These are phyloP conservation scores for Toxicodendron radicans DNA, from an alignment of 345 rosid genomes.

Conservation along the genomic window DNA sequence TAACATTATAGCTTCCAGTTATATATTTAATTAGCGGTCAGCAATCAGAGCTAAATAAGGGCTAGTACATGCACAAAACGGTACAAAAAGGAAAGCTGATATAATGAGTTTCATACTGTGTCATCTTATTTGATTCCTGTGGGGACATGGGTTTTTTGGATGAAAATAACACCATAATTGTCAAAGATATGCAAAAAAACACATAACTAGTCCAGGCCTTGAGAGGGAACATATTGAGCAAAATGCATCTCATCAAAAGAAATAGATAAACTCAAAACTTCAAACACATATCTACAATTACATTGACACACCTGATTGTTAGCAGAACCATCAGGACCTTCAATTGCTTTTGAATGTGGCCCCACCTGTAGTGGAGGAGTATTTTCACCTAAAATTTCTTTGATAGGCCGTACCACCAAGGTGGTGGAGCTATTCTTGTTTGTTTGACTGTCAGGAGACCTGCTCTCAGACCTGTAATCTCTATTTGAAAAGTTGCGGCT, in stretches of 20 bases:
- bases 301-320: slow-evolving; percentile 27
- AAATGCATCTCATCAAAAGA: neutral
- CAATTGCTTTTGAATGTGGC: slow-evolving; percentile 28
- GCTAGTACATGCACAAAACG: neutral
- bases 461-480: slow-evolving; percentile 40
- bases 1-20: neutral
- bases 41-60: neutral
- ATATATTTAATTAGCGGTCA: neutral
- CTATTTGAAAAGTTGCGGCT: slow-evolving; percentile 23
- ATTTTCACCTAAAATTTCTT: slow-evolving; percentile 34
- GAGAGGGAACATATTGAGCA: neutral
- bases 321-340: slow-evolving; percentile 23
- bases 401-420: slow-evolving; percentile 34
- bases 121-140: neutral
- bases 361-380: slow-evolving; percentile 29
- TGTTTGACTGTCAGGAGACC: slow-evolving; percentile 45
- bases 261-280: neutral
- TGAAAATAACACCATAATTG: neutral
- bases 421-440: slow-evolving; percentile 29
- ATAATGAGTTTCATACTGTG: neutral
- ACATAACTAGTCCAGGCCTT: neutral
- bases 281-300: neutral
- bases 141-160: neutral
- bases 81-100: neutral
- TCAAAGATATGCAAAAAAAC: neutral